These are phyloP conservation scores for Balansia obtecta DNA, from an alignment of 2,329 filamentous ascomycete genomes.

Conservation along the genomic window DNA sequence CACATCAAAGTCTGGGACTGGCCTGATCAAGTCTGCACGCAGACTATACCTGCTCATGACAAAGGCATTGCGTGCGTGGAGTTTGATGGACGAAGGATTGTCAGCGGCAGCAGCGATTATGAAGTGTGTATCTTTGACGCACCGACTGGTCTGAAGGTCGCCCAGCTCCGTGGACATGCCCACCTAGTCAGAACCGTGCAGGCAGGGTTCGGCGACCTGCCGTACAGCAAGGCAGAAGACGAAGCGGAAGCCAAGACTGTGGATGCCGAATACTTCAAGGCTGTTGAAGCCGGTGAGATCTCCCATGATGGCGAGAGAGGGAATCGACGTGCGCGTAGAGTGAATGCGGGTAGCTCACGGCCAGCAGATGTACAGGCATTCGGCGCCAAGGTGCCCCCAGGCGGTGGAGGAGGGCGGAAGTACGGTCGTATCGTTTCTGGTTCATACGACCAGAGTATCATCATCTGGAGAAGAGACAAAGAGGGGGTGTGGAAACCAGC, in stretches of 20 bases:
- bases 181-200: slow-evolving; percentile 89
- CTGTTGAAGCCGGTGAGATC: slow-evolving; percentile 38
- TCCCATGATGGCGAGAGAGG: slow-evolving; percentile 21
- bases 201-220: slow-evolving; percentile 82
- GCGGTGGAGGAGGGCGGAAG: slow-evolving; percentile 76
- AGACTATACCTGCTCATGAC: slow-evolving; percentile 73
- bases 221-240: slow-evolving; percentile 66
- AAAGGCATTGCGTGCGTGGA: slow-evolving; percentile 98
- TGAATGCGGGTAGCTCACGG: slow-evolving; percentile 60
- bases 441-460: slow-evolving; percentile 90
- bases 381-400: slow-evolving; percentile 79
- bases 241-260: slow-evolving; percentile 58
- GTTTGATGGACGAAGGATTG: slow-evolving; percentile 84
- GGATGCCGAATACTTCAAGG: slow-evolving; percentile 60
- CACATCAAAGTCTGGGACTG: slow-evolving; percentile 94
- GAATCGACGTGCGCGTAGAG: slow-evolving; percentile 27
- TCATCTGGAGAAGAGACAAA: slow-evolving; percentile 82
- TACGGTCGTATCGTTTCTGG: slow-evolving; percentile 95
- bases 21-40: slow-evolving; percentile 59
- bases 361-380: slow-evolving; percentile 68
- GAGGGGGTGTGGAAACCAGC: slow-evolving; percentile 75
- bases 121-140: slow-evolving; percentile 93
- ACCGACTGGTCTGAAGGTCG: slow-evolving; percentile 74
- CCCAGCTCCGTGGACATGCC: slow-evolving; percentile 68
- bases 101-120: slow-evolving; percentile 92